Base-by-base conservation (phyloP, 805 yeast genomes). In the Pichia deserticola region DNA sequence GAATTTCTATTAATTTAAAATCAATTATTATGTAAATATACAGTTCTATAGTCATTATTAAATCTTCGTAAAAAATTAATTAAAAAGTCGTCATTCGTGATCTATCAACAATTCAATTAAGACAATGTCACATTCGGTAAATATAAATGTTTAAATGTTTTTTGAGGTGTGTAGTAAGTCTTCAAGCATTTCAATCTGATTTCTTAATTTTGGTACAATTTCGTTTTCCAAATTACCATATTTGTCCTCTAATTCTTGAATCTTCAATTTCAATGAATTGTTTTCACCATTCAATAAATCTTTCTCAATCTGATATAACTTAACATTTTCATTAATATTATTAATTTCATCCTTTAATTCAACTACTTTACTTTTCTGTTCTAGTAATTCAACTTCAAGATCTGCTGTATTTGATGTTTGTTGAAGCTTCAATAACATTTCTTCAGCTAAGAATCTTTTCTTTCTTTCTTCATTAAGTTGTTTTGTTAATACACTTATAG, bases 401-500 rank as follows among this genome's bases (percentile, higher is more conserved):
- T 76, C 78, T 0, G 76, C 77, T 54, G 78, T 75, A 35, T 75
- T 77, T 5, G 81, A 73, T 52, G 80, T 78, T 51, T 79, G 80
- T 42, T 62, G 61, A 11, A 39, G 38, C 36, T 81, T 63, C 35
- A 84, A 60, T 0, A 82, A 77, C 55, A 83, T 82, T 54, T 84
- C 90, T 57, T 86, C 93, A 32, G 88, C 82, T 32, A 83, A 77
- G 55, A 76, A 81, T 47, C 95, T 67, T 49, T 79, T 75, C 54
- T 78, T 69, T 53, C 92, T 71, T 61, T 86, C 92, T 33, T 78
- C 79, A 49, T 77, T 78, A 50, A 86, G 61, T 52, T 77, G 75
- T 42, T 76, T 77, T 39, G 82, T 76, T 50, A 86, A 60, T 27
- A 75, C 75, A 1, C 77, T 71, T 32, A 84, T 74, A 34, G 70